Evolutionary conservation across 495 filamentous ascomycete genomes (phyloP), one percentile per base, ranked within the genome.

Genomic region (Penicillium canariense): DNA sequence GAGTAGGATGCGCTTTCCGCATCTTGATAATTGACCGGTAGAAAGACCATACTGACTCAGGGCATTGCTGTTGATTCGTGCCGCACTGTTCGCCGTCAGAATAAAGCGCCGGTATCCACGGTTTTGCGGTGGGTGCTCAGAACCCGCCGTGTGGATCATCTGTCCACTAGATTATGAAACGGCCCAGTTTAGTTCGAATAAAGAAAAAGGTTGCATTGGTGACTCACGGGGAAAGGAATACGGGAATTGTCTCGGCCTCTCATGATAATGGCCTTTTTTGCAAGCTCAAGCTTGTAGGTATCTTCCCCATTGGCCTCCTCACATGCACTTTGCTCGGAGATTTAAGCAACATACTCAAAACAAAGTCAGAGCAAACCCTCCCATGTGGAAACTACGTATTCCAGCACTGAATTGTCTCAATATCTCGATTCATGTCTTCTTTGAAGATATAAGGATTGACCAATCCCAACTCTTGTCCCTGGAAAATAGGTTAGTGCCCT

Each of bases 381-480:
- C 22, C 27, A 17, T 10, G 17, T 18, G 17, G 22, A n/a, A 45
- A 46, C 23, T 42, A 72, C 43, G 68, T 63, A 35, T 72, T 62
- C 69, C 77, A 83, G 36, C 77, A 82, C 55, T 80, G 81, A 17
- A 76, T 56, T 4, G 76, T 76, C 55, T 85, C 85, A 30, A 86
- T 72, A 60, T 87, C 84, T 47, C 80, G 77, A 63, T 82, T 85
- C 51, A 83, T 77, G 20, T 77, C 75, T 17, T 82, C 77, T 1
- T 60, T 60, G 79, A 82, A 86, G 17, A 69, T 43, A 15, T 57
- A 51, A 0, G 85, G 82, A 55, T 87, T 87, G 40, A 75, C 74
- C 82, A 87, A 85, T 5, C 84, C 85, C 39, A 87, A 68, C 51
- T 88, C 84, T 55, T 88, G 81, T 1, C 85, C 85, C 55, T 87